Conservation (phyloP, 2,329 filamentous ascomycete genomes). For the Fusarium irregulare region DNA sequence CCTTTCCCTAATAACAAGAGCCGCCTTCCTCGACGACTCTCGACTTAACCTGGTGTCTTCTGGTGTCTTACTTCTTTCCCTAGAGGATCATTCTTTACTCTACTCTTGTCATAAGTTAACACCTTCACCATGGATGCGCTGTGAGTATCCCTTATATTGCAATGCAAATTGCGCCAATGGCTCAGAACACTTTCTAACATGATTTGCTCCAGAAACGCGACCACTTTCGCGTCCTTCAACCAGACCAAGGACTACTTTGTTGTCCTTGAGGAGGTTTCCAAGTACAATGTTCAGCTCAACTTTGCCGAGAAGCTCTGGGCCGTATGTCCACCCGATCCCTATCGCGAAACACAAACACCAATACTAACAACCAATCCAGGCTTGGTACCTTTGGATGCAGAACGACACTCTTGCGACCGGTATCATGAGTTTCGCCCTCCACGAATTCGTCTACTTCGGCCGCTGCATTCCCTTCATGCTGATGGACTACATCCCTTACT, state of each 20-base stretch:
- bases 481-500: conserved; percentile 86
- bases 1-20: conserved; percentile 30
- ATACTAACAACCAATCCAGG: conserved; percentile 54
- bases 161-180: conserved; percentile 20
- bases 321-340: conserved; percentile 58
- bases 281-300: conserved; percentile 87
- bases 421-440: conserved; percentile 96
- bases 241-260: conserved; percentile 64
- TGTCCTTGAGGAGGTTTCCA: conserved; percentile 72
- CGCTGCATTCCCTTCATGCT: conserved; percentile 91
- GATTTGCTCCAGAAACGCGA: conserved; percentile 60
- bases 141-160: conserved; percentile 41
- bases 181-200: conserved; percentile 33
- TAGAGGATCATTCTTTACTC: conserved; percentile 11
- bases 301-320: conserved; percentile 90
- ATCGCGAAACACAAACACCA: conserved; percentile 14
- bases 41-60: conserved; percentile 33
- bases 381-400: conserved; percentile 98
- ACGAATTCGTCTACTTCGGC: conserved; percentile 95
- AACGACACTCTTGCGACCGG: conserved; percentile 97
- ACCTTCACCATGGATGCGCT: conserved; percentile 41
- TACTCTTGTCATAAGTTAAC: conserved; percentile 19
- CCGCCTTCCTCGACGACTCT: conserved; percentile 38
- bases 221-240: conserved; percentile 62
- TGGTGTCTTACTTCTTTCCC: conserved; percentile 28